Evolutionary conservation across 2,329 filamentous ascomycete species (phyloP).

Genomic region (Diaporthe eres): DNA sequence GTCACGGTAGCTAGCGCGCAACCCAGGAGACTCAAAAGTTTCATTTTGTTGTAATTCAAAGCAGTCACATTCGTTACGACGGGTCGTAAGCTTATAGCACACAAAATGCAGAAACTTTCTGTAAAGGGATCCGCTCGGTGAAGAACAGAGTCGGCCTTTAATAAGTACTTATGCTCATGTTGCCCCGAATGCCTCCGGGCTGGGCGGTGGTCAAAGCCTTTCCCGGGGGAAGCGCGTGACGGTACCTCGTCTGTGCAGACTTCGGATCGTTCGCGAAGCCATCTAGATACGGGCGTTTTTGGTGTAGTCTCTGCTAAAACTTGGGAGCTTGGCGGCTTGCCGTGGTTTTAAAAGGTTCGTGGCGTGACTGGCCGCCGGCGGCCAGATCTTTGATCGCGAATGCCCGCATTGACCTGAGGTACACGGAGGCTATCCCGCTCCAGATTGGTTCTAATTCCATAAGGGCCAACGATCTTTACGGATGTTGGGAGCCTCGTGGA

Average conservation of each 20-base stretch:
- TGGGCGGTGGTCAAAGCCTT: not conserved
- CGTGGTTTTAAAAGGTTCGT: not conserved
- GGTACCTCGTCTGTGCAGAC: not conserved
- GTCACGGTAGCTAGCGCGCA: conserved; percentile 5
- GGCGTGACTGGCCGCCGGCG: not conserved
- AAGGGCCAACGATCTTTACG: not conserved
- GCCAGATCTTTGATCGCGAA: not conserved
- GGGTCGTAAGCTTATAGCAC: not conserved
- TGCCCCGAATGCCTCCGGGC: not conserved
- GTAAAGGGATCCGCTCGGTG: not conserved
- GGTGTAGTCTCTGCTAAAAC: not conserved
- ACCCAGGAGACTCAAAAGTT: not conserved
- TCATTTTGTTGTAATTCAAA: not conserved
- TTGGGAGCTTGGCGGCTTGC: not conserved
- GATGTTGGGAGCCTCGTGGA: not conserved
- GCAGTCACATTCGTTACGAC: not conserved
- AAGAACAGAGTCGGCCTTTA: not conserved
- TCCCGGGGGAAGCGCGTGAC: not conserved
- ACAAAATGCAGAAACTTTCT: not conserved
- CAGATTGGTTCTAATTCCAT: not conserved
- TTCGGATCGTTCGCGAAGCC: conserved; percentile 7
- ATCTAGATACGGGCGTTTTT: not conserved
- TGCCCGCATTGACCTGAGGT: conserved; percentile 3
- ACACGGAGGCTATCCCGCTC: not conserved
- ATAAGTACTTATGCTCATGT: not conserved